Percentiles rank a stretch among this genome's conserved stretches.
These are phyloP conservation scores for Thalassiosira exigua DNA, from an alignment of 352 stramenopile genomes.

Conservation along the genomic window DNA sequence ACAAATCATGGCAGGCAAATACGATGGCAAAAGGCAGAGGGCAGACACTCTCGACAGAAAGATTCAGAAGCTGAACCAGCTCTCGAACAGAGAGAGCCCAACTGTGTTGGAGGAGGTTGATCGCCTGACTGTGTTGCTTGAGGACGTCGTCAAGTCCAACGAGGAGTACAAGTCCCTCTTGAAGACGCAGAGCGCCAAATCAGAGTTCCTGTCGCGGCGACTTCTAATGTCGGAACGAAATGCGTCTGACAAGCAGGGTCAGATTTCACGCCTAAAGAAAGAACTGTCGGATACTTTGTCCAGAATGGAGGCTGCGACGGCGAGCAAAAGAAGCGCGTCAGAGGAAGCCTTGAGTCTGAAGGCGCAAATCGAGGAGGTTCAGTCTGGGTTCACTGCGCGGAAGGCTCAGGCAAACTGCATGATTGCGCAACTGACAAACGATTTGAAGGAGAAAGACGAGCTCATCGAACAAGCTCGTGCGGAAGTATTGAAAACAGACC, in stretches of 20 bases:
- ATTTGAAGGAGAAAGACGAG: slow-evolving; percentile 43
- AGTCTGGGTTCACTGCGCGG: slow-evolving; percentile 19
- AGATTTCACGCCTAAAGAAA: slow-evolving; percentile 30
- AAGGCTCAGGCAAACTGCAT: slow-evolving; percentile 48
- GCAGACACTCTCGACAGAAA: slow-evolving; percentile 25
- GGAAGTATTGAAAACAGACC: slow-evolving; percentile 33
- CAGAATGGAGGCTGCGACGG: no score
- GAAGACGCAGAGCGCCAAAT: slow-evolving; percentile 24
- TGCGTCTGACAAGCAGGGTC: slow-evolving; percentile 35
- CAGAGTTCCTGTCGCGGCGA: slow-evolving; percentile 38
- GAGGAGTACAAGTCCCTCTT: slow-evolving; percentile 29
- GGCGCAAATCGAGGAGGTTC: slow-evolving; percentile 25
- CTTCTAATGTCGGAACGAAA: slow-evolving; percentile 42
- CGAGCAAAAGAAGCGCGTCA: background rate
- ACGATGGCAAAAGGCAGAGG: slow-evolving; percentile 30
- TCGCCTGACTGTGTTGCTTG: slow-evolving; percentile 21
- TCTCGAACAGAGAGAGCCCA: background rate
- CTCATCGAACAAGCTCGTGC: no score
- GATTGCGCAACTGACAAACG: slow-evolving; percentile 26
- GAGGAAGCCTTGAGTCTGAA: slow-evolving; percentile 12
- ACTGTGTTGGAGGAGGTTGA: slow-evolving; percentile 6
- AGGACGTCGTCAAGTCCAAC: slow-evolving; percentile 24
- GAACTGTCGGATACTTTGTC: slow-evolving; percentile 28
- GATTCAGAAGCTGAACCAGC: slow-evolving; percentile 31
- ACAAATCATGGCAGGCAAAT: slow-evolving; percentile 31